Percentiles rank a stretch among this genome's conserved stretches.
Conservation (phyloP, 371 early-diverging fungal species). For the Mucor racemosus region DNA sequence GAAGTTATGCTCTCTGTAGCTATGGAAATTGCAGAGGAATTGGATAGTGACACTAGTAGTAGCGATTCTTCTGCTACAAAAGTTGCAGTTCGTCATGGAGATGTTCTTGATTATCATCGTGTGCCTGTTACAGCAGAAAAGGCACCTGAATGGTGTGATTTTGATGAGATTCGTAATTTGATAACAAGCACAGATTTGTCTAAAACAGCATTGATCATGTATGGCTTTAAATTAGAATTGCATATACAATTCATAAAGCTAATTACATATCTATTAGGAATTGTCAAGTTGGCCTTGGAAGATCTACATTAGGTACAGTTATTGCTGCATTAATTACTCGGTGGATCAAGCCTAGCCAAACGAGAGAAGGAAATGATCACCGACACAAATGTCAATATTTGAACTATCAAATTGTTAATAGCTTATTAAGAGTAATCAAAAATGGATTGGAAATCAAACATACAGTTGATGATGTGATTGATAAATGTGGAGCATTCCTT, state of each 20-base stretch:
- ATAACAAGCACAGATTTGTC: conserved; percentile 29
- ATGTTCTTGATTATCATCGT: conserved; percentile 39
- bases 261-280: conserved; percentile 35
- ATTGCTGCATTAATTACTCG: conserved; percentile 44
- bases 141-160: conserved; percentile 54
- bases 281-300: conserved; percentile 64
- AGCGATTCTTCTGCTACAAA: neutral
- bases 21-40: conserved; percentile 18
- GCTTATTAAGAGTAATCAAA: conserved; percentile 58
- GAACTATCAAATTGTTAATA: conserved; percentile 58
- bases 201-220: conserved; percentile 53
- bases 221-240: neutral
- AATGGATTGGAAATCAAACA: conserved; percentile 60
- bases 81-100: neutral
- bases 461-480: conserved; percentile 58
- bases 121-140: conserved; percentile 61
- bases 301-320: conserved; percentile 53
- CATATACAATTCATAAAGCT: neutral
- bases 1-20: conserved; percentile 44
- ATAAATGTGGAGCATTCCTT: conserved; percentile 44
- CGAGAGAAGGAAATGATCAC: conserved; percentile 1
- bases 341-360: conserved; percentile 33
- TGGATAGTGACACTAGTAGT: conserved; percentile 9
- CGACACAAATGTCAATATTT: conserved; percentile 23
- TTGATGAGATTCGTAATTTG: conserved; percentile 52